Conservation (phyloP, 805 yeast species). For the Brettanomyces custersianus region DNA sequence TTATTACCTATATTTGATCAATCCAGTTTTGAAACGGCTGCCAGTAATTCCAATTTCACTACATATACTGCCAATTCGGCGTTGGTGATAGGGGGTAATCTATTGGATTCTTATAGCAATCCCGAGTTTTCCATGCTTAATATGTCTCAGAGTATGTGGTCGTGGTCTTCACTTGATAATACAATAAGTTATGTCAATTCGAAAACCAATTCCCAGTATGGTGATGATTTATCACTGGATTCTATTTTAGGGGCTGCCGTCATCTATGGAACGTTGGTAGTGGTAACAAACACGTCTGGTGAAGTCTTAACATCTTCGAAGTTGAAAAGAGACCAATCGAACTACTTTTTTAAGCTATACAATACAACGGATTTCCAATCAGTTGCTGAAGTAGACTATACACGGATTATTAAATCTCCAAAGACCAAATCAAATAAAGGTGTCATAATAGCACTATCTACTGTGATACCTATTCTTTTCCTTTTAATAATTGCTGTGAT, state of each 20-base stretch:
- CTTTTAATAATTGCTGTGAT: slow-evolving; percentile 26
- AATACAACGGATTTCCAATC: slow-evolving; percentile 29
- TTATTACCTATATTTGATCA: slow-evolving; percentile 43
- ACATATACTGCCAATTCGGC: slow-evolving; percentile 31
- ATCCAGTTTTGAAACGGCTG: slow-evolving; percentile 14
- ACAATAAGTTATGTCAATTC: slow-evolving; percentile 16
- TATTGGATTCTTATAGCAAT: slow-evolving; percentile 27
- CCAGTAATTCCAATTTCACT: slow-evolving; percentile 17
- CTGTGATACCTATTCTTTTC: slow-evolving; percentile 33
- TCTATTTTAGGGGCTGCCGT: slow-evolving; percentile 39
- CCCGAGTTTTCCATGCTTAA: slow-evolving; percentile 36
- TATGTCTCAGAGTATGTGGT: slow-evolving; percentile 34
- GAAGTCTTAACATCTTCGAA: not conserved
- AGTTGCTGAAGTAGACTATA: slow-evolving; percentile 25
- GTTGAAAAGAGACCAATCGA: slow-evolving; percentile 12
- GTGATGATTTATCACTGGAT: slow-evolving; percentile 19
- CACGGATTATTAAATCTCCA: slow-evolving; percentile 10
- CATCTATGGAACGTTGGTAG: slow-evolving; percentile 40
- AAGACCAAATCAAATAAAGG: slow-evolving; percentile 13
- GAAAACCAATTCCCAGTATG: slow-evolving; percentile 11
- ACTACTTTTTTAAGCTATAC: slow-evolving; percentile 34
- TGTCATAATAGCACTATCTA: slow-evolving; percentile 38
- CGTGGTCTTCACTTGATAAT: slow-evolving; percentile 28
- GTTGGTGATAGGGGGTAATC: slow-evolving; percentile 55
- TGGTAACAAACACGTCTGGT: slow-evolving; percentile 23